A percentile compares a stretch with the other conserved stretches of the same genome.
Conservation (phyloP, 2,329 filamentous ascomycete species). For the Alternaria rosae region DNA sequence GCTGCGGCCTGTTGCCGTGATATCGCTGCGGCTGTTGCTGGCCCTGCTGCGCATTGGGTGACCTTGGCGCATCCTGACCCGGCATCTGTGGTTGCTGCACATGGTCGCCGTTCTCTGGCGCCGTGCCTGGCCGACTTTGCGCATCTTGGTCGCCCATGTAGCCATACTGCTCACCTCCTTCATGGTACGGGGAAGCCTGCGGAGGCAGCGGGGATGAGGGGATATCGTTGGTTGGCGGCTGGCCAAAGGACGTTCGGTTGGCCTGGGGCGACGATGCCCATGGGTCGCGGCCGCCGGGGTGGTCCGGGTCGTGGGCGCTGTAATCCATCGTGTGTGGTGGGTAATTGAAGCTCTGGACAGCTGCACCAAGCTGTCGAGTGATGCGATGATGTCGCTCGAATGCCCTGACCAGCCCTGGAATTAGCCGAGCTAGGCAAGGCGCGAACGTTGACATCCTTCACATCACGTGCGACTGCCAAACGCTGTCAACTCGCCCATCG, state of each 20-base stretch:
- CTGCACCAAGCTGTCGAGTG: slow-evolving; percentile 27
- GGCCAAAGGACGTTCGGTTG: slow-evolving; percentile 57
- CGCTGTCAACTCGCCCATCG: slow-evolving; percentile 11
- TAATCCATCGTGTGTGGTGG: slow-evolving; percentile 67
- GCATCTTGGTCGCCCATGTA: slow-evolving; percentile 44
- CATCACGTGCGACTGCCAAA: slow-evolving; percentile 36
- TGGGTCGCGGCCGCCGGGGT: slow-evolving; percentile 65
- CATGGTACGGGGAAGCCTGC: slow-evolving; percentile 50
- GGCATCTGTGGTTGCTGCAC: slow-evolving; percentile 34
- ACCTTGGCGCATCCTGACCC: slow-evolving; percentile 43
- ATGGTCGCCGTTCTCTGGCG: slow-evolving; percentile 47
- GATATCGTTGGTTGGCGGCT: slow-evolving; percentile 53
- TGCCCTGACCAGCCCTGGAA: slow-evolving; percentile 14
- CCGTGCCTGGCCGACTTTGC: slow-evolving; percentile 36
- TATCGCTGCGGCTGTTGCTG: slow-evolving; percentile 57
- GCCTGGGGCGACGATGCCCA: slow-evolving; percentile 68
- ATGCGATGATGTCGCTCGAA: slow-evolving; percentile 27
- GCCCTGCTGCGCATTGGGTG: slow-evolving; percentile 42
- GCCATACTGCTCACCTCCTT: slow-evolving; percentile 44
- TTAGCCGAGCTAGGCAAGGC: slow-evolving; percentile 39
- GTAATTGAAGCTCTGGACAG: slow-evolving; percentile 32
- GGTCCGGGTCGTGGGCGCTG: slow-evolving; percentile 65
- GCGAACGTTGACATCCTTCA: slow-evolving; percentile 25
- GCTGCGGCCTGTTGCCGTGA: slow-evolving; percentile 52
- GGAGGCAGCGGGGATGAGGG: slow-evolving; percentile 51